A percentile compares a stretch with the other conserved stretches of the same genome.
phyloP scores from a whole-genome alignment of 345 rosid genomes.

The rapeseed (Brassica napus) region DNA sequence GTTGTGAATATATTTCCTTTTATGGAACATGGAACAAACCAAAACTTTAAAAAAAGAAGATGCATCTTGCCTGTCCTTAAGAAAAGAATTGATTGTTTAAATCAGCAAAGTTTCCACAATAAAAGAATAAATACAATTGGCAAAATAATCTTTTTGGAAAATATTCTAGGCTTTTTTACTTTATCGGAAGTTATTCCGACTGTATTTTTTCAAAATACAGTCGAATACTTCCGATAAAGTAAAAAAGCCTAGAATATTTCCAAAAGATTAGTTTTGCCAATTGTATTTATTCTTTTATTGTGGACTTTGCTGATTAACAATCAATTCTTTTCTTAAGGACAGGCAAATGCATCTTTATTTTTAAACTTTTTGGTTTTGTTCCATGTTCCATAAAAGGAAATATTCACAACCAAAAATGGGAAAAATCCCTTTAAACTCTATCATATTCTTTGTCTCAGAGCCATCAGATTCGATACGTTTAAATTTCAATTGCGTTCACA shows the following conservation, averaged over 20 bases:
- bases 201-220: background rate
- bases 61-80: slow-evolving; percentile 34
- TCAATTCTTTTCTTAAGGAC: slow-evolving; percentile 40
- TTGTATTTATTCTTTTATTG: background rate
- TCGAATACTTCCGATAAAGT: slow-evolving; percentile 10
- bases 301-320: slow-evolving; percentile 29
- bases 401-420: slow-evolving; percentile 39
- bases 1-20: slow-evolving; percentile 42
- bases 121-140: background rate
- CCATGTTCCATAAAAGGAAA: slow-evolving; percentile 38
- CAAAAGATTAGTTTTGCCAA: background rate
- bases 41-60: slow-evolving; percentile 28
- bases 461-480: slow-evolving; percentile 26
- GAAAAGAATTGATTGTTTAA: slow-evolving; percentile 40
- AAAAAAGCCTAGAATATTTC: background rate
- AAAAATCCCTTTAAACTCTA: slow-evolving; percentile 13
- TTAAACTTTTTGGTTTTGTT: slow-evolving; percentile 27
- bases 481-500: slow-evolving; percentile 21
- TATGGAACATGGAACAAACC: slow-evolving; percentile 32
- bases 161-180: background rate
- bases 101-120: slow-evolving; percentile 23
- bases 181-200: slow-evolving; percentile 4
- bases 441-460: slow-evolving; percentile 34
- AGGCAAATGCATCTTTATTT: slow-evolving; percentile 33
- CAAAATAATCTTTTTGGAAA: background rate